These are phyloP conservation scores for Salix suchowensis DNA, from an alignment of 345 rosid genomes.

Conservation along the genomic window DNA sequence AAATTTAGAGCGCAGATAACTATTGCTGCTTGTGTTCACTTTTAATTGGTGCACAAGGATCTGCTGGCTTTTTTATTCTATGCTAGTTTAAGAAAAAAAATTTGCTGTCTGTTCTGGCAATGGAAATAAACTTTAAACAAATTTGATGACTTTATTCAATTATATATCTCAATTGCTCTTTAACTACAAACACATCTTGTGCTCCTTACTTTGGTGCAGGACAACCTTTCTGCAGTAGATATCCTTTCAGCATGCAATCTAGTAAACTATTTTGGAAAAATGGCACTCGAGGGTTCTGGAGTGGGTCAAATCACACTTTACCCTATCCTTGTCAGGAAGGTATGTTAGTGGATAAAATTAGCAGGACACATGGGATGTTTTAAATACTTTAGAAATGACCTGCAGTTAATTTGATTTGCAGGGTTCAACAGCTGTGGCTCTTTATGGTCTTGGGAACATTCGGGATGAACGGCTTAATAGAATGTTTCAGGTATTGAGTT, in stretches of 20 bases:
- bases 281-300: conserved; percentile 98
- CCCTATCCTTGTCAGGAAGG: conserved; percentile 93
- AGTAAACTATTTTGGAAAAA: conserved; percentile 93
- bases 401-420: conserved; percentile 25
- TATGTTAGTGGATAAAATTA: conserved; percentile 26
- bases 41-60: not conserved
- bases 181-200: not conserved
- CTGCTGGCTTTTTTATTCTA: not conserved
- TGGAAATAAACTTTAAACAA: not conserved
- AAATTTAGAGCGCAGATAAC: not conserved
- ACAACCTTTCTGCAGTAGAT: conserved; percentile 95
- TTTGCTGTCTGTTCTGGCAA: not conserved
- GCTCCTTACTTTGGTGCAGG: conserved; percentile 52
- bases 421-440: conserved; percentile 95
- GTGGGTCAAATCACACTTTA: conserved; percentile 89
- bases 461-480: conserved; percentile 96
- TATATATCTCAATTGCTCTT: not conserved
- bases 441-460: conserved; percentile 96
- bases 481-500: conserved; percentile 80
- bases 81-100: not conserved
- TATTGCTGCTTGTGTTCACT: not conserved
- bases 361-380: conserved; percentile 9
- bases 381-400: conserved; percentile 5
- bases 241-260: conserved; percentile 97
- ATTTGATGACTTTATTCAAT: not conserved